Evolutionary conservation across 768 basidiomycete genomes (phyloP), one percentile per base, ranked within the genome.

Genomic region (Pluteus cervinus): DNA sequence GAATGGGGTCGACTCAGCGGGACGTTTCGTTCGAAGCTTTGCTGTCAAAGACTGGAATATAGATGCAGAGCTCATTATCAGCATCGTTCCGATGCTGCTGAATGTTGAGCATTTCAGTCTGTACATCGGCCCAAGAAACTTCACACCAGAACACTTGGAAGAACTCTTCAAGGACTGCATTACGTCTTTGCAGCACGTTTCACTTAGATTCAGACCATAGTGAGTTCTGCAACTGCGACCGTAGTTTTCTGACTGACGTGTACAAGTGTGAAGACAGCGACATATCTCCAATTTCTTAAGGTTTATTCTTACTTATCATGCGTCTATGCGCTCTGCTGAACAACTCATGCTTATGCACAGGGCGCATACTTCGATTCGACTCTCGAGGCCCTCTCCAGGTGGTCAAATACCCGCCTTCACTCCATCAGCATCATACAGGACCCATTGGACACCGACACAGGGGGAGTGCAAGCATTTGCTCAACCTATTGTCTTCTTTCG

Each of bases 401-500:
- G 88, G 84, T 77, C 80, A 3, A 45, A 56, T 11, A 49, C 52
- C 3, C 26, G 42, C 11, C 55, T 82, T 2, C 59, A 64, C 1
- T 57, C 58, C 0, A 49, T 85, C 2, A 85, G 81, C 3, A 71
- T 86, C 32, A 63, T 83, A 8, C 83, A 86, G 58, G 84, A 86
- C 43, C 70, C 77, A 2, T 57, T 76, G 3, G 66, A 71, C 25
- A 51, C 64, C 1, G 56, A 61, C 20, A 52, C 66, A 9, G 25
- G 25, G 23, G 45, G 42, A 4, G 46, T 46, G 22, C 56, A 54
- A 29, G 48, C 61, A 24, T 84, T 85, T 43, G 92, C 91, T 1
- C 92, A 94, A 50, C 92, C 92, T 1, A 70, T 96, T 45, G 86
- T 90, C 3, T 89, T 92, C 61, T 86, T 86, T 55, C 72, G 71